phyloP scores from a whole-genome alignment of 345 rosid species.

The Salix udensis region DNA sequence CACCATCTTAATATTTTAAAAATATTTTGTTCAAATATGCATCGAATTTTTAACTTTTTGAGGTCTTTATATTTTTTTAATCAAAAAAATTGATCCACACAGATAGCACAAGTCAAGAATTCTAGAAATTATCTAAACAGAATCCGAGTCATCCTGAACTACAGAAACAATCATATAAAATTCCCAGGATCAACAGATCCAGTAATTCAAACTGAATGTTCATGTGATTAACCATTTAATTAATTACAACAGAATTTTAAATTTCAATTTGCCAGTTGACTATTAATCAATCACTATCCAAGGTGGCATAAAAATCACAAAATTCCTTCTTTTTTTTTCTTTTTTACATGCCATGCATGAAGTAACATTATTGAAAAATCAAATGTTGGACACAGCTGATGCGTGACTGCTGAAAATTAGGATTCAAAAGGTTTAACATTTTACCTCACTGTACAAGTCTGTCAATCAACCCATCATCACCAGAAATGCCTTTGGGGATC shows the following conservation, averaged over 20 bases:
- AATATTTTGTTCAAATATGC: too few species aligned
- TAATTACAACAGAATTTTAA: conserved; percentile 17
- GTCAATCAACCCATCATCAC: conserved; percentile 22
- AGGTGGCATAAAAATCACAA: conserved; percentile 25
- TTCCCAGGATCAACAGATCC: background rate
- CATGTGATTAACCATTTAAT: conserved; percentile 6
- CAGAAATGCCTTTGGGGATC: conserved; percentile 10
- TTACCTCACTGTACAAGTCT: conserved; percentile 67
- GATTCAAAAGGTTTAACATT: conserved; percentile 23
- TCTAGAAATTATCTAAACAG: background rate
- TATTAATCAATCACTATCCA: conserved; percentile 4
- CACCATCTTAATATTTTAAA: too few species aligned
- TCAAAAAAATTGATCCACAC: too few species aligned
- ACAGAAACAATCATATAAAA: background rate
- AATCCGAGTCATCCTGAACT: background rate
- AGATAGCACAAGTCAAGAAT: too few species aligned
- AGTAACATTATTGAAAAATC: conserved; percentile 24
- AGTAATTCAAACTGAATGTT: background rate
- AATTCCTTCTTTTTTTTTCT: conserved; percentile 12
- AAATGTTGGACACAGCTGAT: conserved; percentile 24
- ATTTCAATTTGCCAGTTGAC: conserved; percentile 23
- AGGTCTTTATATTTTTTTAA: too few species aligned
- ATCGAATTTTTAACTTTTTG: too few species aligned
- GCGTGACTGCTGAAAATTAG: conserved; percentile 24
- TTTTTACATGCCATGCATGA: conserved; percentile 28